A percentile compares a stretch with the other conserved stretches of the same genome.
These are phyloP conservation scores for Aspergillus hancockii DNA, from an alignment of 495 filamentous ascomycete genomes.

Conservation along the genomic window DNA sequence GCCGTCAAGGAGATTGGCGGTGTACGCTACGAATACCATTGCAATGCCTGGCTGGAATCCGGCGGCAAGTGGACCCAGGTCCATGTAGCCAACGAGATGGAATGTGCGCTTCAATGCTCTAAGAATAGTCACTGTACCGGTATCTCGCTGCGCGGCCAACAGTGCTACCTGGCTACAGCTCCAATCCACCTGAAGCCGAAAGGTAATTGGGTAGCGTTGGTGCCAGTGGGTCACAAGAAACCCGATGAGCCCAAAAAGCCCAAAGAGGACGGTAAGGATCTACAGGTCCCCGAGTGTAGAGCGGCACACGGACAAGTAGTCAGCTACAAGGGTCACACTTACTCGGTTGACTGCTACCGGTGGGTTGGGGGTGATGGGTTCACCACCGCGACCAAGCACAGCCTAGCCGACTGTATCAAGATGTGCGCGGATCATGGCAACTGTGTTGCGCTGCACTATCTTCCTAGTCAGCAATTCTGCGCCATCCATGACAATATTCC, in stretches of 20 bases:
- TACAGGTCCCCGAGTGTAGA: background rate
- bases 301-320: background rate
- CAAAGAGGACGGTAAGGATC: background rate
- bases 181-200: background rate
- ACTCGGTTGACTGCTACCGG: conserved; percentile 1
- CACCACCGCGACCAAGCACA: background rate
- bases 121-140: conserved; percentile 2
- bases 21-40: conserved; percentile 4
- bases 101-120: conserved; percentile 1
- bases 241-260: background rate
- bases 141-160: conserved; percentile 1
- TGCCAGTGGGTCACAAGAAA: background rate
- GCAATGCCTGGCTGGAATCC: conserved; percentile 3
- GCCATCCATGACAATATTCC: conserved; percentile 4
- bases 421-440: conserved; percentile 1
- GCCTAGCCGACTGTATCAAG: conserved; percentile 4
- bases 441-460: background rate
- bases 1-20: conserved; percentile 6
- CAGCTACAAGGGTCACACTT: conserved; percentile 2
- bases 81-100: background rate
- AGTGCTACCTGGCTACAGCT: background rate
- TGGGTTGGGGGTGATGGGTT: conserved; percentile 1
- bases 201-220: conserved; percentile 2
- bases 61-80: background rate
- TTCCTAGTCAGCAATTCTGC: conserved; percentile 2